Evolutionary conservation across 2,329 filamentous ascomycete genomes (phyloP), one percentile per base, ranked within the genome.

Genomic region (Colletotrichum truncatum): DNA sequence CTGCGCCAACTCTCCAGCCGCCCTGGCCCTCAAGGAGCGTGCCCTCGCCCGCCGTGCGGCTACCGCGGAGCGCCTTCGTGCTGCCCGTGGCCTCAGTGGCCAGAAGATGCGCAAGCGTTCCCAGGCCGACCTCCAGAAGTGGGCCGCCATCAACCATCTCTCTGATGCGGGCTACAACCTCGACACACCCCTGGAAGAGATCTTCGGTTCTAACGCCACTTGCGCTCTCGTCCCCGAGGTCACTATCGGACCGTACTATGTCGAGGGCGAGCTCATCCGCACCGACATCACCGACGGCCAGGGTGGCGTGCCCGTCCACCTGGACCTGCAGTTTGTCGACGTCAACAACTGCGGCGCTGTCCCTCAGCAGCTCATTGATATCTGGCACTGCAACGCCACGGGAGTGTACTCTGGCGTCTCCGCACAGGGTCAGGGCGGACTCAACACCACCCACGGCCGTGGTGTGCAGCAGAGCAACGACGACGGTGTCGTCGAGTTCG

Each of bases 251-350:
- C 64, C 60, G 4, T 67, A 80, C 41, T 78, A 79, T 67, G 76
- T 84, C 39, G 72, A 75, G 25, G 82, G 82, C 46, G 82, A 84
- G 72, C 75, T 79, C 61, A 72, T 84, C 64, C 78, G 82, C 49
- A 71, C 76, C 36, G 77, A 85, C 66, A 75, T 84, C 65, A 79
- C 76, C 58, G 82, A 85, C 60, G 63, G 72, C 4, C 67, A 80
- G 67, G 72, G 45, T 43, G 83, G 82, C 49, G 73, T 85, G 14
- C 77, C 80, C 30, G 49, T 85, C 14, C 80, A 79, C 55, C 70
- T 72, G 18, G 69, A 71, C 34, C 45, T 72, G 16, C 70, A 72
- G 51, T 67, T 71, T 30, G 60, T 72, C 23, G 67, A 72, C 43
- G 54, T 71, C 28, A 54, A 60, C 11, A 68, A 66, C 36, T 72